phyloP scores from a whole-genome alignment of 495 filamentous ascomycete species.

The Tetracladium marchalianum region DNA sequence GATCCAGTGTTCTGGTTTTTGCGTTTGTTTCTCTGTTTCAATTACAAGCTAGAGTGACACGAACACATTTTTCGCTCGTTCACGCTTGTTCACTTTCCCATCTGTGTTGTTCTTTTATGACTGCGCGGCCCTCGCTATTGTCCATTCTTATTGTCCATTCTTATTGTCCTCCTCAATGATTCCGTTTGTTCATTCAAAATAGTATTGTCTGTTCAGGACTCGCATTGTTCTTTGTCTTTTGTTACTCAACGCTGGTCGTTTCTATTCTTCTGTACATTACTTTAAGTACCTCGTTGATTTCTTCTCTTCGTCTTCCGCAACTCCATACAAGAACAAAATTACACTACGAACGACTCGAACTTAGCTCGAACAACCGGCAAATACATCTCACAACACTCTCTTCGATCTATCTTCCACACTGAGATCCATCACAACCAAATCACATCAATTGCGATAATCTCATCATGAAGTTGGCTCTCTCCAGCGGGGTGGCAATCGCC shows the following conservation, averaged over 20 bases:
- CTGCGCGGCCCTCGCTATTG: conserved; percentile 2
- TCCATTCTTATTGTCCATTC: conserved; percentile 4
- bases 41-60: not conserved
- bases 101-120: conserved; percentile 4
- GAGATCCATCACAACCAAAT: too few relatives aligned
- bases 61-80: conserved; percentile 1
- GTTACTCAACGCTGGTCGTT: conserved; percentile 15
- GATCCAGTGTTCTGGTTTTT: conserved; percentile 6
- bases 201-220: not conserved
- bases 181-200: conserved; percentile 6
- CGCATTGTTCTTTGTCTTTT: not conserved
- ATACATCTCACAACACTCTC: not conserved
- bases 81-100: conserved; percentile 1
- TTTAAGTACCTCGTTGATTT: not conserved
- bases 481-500: not conserved
- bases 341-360: not conserved
- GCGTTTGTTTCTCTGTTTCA: conserved; percentile 13
- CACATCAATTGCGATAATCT: conserved; percentile 4
- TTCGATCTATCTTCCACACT: not conserved
- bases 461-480: not conserved
- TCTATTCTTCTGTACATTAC: not conserved
- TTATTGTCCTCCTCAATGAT: conserved; percentile 1
- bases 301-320: not conserved
- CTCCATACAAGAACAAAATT: not conserved
- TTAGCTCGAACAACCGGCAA: not conserved